Conservation (phyloP, 78 protist genomes). For the Pigoraptor vietnamica region DNA sequence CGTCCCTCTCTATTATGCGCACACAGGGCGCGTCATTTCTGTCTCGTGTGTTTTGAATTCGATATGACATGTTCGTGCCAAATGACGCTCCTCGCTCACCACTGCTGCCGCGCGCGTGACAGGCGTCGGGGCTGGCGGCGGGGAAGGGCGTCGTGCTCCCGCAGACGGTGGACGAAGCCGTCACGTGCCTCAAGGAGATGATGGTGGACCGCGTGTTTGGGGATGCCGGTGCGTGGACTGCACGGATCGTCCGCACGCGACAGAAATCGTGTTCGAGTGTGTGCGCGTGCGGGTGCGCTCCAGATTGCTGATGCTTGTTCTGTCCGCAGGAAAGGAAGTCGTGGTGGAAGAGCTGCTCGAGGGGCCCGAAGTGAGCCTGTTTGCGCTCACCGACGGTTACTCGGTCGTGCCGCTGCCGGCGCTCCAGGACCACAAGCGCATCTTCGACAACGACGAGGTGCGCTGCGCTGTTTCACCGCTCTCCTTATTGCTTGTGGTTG, state of each 20-base stretch:
- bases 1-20: neutral
- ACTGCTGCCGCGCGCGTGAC: neutral
- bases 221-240: slow-evolving; percentile 33
- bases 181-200: slow-evolving; percentile 8
- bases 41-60: neutral
- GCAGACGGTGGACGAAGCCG: slow-evolving; percentile 47
- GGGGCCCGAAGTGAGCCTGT: slow-evolving; percentile 70
- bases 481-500: neutral
- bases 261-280: neutral
- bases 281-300: neutral
- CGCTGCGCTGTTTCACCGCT: no score
- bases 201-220: slow-evolving; percentile 50
- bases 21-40: neutral
- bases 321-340: slow-evolving; percentile 38
- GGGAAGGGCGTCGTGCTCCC: slow-evolving; percentile 87
- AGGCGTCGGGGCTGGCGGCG: slow-evolving; percentile 80
- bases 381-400: slow-evolving; percentile 73
- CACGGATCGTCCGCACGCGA: neutral
- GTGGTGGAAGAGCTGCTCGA: slow-evolving; percentile 69
- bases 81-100: no score
- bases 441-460: slow-evolving; percentile 65
- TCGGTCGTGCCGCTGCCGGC: slow-evolving; percentile 35
- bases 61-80: neutral
- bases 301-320: neutral
- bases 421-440: slow-evolving; percentile 80